Conservation (phyloP, 345 rosid genomes). For the Excoecaria agallocha region DNA sequence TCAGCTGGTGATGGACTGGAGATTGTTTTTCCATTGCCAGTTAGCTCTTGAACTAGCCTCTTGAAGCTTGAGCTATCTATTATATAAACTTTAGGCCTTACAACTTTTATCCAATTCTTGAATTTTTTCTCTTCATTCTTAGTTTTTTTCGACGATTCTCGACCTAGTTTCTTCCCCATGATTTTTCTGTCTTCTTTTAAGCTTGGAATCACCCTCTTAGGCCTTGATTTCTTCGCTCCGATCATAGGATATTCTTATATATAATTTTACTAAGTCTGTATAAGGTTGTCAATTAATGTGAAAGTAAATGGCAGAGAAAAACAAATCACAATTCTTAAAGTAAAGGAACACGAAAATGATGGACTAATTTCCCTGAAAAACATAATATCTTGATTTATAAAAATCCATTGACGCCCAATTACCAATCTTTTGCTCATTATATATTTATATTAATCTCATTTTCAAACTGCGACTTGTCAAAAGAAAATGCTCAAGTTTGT, state of each 20-base stretch:
- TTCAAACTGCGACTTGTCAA: not conserved
- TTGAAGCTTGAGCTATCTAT: slow-evolving; percentile 43
- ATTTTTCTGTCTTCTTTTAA: not conserved
- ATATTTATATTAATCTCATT: not conserved
- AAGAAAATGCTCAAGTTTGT: slow-evolving; percentile 11
- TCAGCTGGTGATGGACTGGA: no score
- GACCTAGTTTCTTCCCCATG: slow-evolving; percentile 39
- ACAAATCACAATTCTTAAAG: not conserved
- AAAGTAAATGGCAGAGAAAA: not conserved
- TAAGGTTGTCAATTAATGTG: no score
- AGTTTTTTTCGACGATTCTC: slow-evolving; percentile 21
- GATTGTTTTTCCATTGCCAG: not conserved
- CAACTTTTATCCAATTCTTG: slow-evolving; percentile 20
- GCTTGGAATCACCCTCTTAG: not conserved
- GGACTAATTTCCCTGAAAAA: not conserved
- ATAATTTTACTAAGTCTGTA: no score
- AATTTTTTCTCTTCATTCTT: not conserved
- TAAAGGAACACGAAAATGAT: slow-evolving; percentile 17
- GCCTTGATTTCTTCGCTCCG: not conserved
- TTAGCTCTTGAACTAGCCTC: slow-evolving; percentile 35
- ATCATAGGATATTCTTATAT: not conserved
- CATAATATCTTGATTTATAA: not conserved
- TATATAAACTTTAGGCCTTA: slow-evolving; percentile 46
- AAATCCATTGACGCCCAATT: not conserved
- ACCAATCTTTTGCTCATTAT: not conserved